Conservation (phyloP, 2,329 filamentous ascomycete species). For the Pleoardoris graminearum region DNA sequence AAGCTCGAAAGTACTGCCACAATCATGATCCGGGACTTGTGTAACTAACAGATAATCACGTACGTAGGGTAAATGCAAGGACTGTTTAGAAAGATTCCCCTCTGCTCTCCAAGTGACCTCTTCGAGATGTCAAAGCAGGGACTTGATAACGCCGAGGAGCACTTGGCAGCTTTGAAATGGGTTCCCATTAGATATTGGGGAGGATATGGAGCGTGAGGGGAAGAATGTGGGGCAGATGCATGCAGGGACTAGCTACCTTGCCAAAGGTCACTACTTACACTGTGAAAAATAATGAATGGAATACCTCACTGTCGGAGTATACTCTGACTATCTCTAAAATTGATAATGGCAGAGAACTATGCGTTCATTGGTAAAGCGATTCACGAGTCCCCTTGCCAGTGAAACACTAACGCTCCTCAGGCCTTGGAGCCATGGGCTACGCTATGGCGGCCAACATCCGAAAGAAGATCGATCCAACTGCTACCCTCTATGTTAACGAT, state of each 20-base stretch:
- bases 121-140: neutral
- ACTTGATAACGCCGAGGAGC: neutral
- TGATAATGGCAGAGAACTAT: constrained; percentile 31
- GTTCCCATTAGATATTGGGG: constrained; percentile 3
- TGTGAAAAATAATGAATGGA: neutral
- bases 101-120: neutral
- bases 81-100: too few species aligned
- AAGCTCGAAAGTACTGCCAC: neutral
- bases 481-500: constrained; percentile 36
- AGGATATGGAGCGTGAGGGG: constrained; percentile 29
- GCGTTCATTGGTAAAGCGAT: constrained; percentile 33
- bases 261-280: neutral
- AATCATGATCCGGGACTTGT: too few species aligned
- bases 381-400: neutral
- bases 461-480: constrained; percentile 23
- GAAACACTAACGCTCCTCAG: constrained; percentile 16
- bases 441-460: constrained; percentile 39
- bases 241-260: constrained; percentile 14
- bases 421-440: constrained; percentile 43
- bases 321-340: neutral
- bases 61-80: too few species aligned
- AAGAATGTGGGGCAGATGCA: constrained; percentile 31
- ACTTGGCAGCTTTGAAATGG: neutral
- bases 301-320: neutral
- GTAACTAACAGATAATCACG: too few species aligned